These are phyloP conservation scores for Plasmopara halstedii DNA, from an alignment of 352 stramenopile species.

Conservation along the genomic window DNA sequence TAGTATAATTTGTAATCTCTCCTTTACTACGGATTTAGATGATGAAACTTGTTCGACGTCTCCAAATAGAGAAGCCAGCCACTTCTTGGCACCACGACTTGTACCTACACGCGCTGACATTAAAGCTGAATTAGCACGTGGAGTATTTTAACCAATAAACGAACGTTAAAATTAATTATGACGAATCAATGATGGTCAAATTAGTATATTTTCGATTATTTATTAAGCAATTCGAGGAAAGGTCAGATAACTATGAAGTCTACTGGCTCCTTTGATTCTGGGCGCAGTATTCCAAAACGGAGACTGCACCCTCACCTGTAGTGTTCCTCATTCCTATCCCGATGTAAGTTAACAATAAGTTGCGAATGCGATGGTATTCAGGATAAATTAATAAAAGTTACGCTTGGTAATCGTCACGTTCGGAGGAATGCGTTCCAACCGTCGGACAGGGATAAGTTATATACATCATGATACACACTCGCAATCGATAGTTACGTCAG, in stretches of 20 bases:
- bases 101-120: conserved; percentile 47
- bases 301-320: conserved; percentile 62
- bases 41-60: conserved; percentile 37
- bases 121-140: neutral
- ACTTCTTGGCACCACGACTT: conserved; percentile 68
- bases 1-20: conserved; percentile 85
- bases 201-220: neutral
- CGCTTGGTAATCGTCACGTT: conserved; percentile 81
- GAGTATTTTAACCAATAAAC: neutral
- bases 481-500: no score
- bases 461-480: conserved; percentile 69
- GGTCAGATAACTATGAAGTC: conserved; percentile 88
- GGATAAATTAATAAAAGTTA: conserved; percentile 83
- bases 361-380: conserved; percentile 47
- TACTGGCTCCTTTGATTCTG: conserved; percentile 80
- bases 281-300: conserved; percentile 64
- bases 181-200: neutral
- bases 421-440: conserved; percentile 72
- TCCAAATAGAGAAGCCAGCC: conserved; percentile 66
- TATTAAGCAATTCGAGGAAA: conserved; percentile 11
- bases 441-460: conserved; percentile 87
- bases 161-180: neutral
- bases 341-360: neutral
- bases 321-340: conserved; percentile 70
- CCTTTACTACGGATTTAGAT: conserved; percentile 81